A percentile compares a stretch with the other conserved stretches of the same genome.
Conservation (phyloP, 306 rosid genomes). For the Pterocarpus macrocarpus region DNA sequence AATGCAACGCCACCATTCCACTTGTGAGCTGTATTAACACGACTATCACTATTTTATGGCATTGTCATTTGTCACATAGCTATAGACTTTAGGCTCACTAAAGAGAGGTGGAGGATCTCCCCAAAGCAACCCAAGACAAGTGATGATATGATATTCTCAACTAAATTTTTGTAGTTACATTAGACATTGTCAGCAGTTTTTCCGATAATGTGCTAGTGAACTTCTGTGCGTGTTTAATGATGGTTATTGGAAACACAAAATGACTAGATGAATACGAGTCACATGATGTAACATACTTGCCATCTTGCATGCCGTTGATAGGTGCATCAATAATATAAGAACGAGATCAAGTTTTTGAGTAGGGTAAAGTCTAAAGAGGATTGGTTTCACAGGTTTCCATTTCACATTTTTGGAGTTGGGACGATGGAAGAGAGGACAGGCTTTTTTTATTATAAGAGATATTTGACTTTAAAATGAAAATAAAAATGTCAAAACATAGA, state of each 20-base stretch:
- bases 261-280: conserved; percentile 36
- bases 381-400: background rate
- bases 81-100: background rate
- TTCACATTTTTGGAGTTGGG: conserved; percentile 24
- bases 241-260: conserved; percentile 26
- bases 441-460: background rate
- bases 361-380: background rate
- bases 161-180: background rate
- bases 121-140: conserved; percentile 23
- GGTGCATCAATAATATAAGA: background rate
- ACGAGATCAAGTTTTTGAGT: conserved; percentile 6
- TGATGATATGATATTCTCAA: background rate
- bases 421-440: conserved; percentile 14
- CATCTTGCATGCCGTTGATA: conserved; percentile 16
- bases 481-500: background rate
- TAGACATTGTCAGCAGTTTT: background rate
- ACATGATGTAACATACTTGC: conserved; percentile 35
- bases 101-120: conserved; percentile 5
- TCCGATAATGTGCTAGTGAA: conserved; percentile 24
- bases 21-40: background rate
- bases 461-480: background rate
- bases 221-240: background rate
- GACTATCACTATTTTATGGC: background rate
- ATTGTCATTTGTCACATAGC: background rate
- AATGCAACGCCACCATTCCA: background rate